Base-by-base conservation (phyloP, 306 rosid genomes). In the Malus sieversii region DNA sequence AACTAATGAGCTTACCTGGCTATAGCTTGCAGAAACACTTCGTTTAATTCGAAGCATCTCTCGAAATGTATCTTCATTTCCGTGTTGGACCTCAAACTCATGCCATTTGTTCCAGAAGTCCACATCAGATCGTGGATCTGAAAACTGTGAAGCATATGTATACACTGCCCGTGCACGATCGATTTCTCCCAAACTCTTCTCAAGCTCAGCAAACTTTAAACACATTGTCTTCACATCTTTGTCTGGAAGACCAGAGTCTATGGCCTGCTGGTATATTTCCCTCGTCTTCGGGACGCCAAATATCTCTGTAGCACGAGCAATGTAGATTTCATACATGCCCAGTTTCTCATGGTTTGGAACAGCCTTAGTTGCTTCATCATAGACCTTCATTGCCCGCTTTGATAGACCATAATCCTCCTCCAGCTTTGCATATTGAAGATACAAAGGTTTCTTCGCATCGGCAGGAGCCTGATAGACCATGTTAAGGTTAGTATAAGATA, bases 21-120 rank as follows among this genome's bases (percentile, higher is more conserved):
- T 94, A 74, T 87, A 92, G 87, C 96, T 94, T 44, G 95, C 97
- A 82, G 95, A 88, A 76, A 94, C 98, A 86, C 93, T 92, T 5
- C 98, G 81, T 81, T 92, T 95, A 22, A 95, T 90, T 5, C 97
- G 96, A 78, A 95, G 97, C 98, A 95, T 90, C 83, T 95, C 97
- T 77, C 98, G 81, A 73, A 95, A 95, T 57, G 97, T 95, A 58
- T 95, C 97, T 85, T 95, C 97, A 9, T 95, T 95, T 64, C 97
- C 97, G 48, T 94, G 93, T 68, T 82, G 91, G 81, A 94, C 96
- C 83, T 94, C 98, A 81, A 94, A 94, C 57, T 91, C 96, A 7
- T 90, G 96, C 97, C 98, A 94, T 71, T 90, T 90, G 29, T 81
- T 90, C 98, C 96, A 94, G 78, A 94, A 91, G 4, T 91, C 92